phyloP scores from a whole-genome alignment of 441 rosid species.

The Geranium incanum region DNA sequence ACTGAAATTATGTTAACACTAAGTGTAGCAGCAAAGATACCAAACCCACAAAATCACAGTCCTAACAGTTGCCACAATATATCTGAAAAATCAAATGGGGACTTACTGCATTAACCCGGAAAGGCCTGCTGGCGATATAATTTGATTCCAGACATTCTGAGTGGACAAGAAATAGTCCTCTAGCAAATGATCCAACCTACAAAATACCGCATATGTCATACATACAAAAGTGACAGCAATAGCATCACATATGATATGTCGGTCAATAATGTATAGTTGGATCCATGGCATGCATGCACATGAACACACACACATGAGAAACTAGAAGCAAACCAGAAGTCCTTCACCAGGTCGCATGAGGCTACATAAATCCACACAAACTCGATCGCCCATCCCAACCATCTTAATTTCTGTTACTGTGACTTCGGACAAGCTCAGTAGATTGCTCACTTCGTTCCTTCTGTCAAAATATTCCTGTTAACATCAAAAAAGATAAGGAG shows the following conservation, averaged over 20 bases:
- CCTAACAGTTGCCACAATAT: conserved; percentile 1
- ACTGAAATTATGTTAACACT: neutral
- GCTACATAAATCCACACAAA: conserved; percentile 90
- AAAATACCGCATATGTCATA: neutral
- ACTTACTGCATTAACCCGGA: conserved; percentile 83
- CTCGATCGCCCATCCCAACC: conserved; percentile 86
- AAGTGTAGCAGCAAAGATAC: neutral
- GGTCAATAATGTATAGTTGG: conserved; percentile 6
- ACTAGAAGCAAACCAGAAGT: conserved; percentile 50
- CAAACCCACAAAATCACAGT: neutral
- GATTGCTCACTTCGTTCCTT: conserved; percentile 51
- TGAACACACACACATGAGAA: conserved; percentile 11
- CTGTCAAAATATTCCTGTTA: conserved; percentile 72
- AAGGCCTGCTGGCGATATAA: conserved; percentile 89
- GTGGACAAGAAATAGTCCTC: conserved; percentile 86
- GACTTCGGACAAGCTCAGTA: conserved; percentile 54
- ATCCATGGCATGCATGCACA: neutral
- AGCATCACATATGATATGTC: neutral
- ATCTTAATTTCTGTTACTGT: conserved; percentile 45
- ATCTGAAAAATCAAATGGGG: conserved; percentile 6
- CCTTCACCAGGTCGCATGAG: conserved; percentile 93
- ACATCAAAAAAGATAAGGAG: conserved; percentile 27
- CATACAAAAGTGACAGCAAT: conserved; percentile 3
- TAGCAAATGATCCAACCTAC: conserved; percentile 91
- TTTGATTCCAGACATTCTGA: conserved; percentile 80